These are phyloP conservation scores for Microstroma glucosiphilum DNA, from an alignment of 1,284 basidiomycete species.

Conservation along the genomic window DNA sequence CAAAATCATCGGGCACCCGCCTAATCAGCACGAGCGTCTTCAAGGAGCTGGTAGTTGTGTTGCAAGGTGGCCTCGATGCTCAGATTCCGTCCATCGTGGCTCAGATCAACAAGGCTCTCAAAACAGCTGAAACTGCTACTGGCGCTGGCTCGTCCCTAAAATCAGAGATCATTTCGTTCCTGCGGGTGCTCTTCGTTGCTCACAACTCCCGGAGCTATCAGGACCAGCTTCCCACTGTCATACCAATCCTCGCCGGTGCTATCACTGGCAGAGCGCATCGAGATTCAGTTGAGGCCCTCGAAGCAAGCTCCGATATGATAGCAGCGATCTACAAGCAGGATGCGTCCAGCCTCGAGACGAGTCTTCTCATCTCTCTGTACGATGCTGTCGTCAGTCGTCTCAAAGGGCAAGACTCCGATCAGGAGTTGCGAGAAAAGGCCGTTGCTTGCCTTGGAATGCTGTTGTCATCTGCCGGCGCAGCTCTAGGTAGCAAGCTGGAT, in stretches of 20 bases:
- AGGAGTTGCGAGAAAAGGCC: slow-evolving; percentile 77
- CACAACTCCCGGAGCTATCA: slow-evolving; percentile 67
- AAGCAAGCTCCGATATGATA: slow-evolving; percentile 54
- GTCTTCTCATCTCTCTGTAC: slow-evolving; percentile 57
- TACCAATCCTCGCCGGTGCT: slow-evolving; percentile 67
- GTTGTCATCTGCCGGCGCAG: slow-evolving; percentile 76
- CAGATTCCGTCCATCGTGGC: slow-evolving; percentile 60
- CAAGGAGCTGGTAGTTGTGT: slow-evolving; percentile 67
- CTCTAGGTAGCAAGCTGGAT: slow-evolving; percentile 52
- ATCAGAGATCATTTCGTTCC: slow-evolving; percentile 70
- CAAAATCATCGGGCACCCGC: slow-evolving; percentile 74
- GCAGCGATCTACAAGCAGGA: slow-evolving; percentile 16
- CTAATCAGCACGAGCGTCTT: slow-evolving; percentile 79
- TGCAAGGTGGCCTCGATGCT: slow-evolving; percentile 72
- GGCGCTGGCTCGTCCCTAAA: slow-evolving; percentile 51
- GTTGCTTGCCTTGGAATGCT: slow-evolving; percentile 77
- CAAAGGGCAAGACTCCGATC: slow-evolving; percentile 74
- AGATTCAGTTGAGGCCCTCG: slow-evolving; percentile 59
- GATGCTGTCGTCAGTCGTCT: slow-evolving; percentile 67
- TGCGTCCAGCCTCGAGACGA: neutral
- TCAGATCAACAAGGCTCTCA: slow-evolving; percentile 51
- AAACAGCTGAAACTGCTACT: slow-evolving; percentile 39
- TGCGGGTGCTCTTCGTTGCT: slow-evolving; percentile 72
- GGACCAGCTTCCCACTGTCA: slow-evolving; percentile 62
- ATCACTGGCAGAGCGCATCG: slow-evolving; percentile 57